Evolutionary conservation across 441 rosid genomes (phyloP).

Genomic region (Jatropha multifida): DNA sequence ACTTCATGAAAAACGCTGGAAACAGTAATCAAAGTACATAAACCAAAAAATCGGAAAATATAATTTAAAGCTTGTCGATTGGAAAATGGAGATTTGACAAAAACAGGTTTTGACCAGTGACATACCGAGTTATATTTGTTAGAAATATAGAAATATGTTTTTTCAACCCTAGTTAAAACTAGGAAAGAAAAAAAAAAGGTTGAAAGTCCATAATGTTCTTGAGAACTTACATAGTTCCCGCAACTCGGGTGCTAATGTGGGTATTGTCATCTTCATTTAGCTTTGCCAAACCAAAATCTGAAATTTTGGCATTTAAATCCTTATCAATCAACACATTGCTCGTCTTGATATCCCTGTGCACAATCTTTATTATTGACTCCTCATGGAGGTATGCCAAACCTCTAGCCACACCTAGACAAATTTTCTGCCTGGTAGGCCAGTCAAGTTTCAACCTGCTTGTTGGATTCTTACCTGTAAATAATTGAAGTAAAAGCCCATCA

Average conservation of each 20-base stretch:
- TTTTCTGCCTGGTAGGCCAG: conserved; percentile 72
- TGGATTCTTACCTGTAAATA: conserved; percentile 48
- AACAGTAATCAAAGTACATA: neutral
- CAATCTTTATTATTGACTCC: conserved; percentile 81
- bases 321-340: conserved; percentile 81
- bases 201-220: neutral
- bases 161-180: neutral
- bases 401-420: conserved; percentile 72
- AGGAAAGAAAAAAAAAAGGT: neutral
- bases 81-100: neutral
- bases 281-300: conserved; percentile 86
- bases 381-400: conserved; percentile 85
- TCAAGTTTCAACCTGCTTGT: conserved; percentile 48
- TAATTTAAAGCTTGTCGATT: neutral
- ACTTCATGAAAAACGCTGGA: neutral
- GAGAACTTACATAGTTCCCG: conserved; percentile 79
- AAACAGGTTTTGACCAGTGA: neutral
- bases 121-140: neutral
- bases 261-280: conserved; percentile 68
- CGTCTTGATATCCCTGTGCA: conserved; percentile 84
- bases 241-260: conserved; percentile 74
- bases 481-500: conserved; percentile 6
- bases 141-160: neutral
- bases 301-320: conserved; percentile 73
- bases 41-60: neutral